Evolutionary conservation across 1,284 basidiomycete genomes (phyloP).

Genomic region (Marasmius sp.): DNA sequence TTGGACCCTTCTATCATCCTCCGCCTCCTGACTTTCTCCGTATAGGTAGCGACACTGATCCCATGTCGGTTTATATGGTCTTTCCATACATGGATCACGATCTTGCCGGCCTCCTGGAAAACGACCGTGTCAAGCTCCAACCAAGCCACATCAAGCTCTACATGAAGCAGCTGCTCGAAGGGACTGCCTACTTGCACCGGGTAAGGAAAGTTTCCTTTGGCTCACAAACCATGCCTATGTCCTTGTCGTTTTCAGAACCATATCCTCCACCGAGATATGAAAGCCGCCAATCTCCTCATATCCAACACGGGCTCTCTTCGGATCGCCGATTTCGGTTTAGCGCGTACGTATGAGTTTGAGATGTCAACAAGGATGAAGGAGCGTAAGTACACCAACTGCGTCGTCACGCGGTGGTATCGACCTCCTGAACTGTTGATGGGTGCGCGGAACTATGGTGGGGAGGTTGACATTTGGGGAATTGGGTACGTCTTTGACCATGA

Average conservation of each 20-base stretch:
- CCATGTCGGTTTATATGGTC: constrained; percentile 94
- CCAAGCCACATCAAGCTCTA: constrained; percentile 93
- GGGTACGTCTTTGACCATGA: constrained; percentile 55
- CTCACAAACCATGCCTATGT: constrained; percentile 6
- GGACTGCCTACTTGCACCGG: constrained; percentile 92
- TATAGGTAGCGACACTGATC: constrained; percentile 61
- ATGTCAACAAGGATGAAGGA: constrained; percentile 29
- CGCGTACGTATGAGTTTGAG: constrained; percentile 67
- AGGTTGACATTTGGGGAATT: constrained; percentile 98
- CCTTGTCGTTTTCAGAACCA: constrained; percentile 63
- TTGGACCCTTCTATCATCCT: not conserved
- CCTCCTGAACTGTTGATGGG: constrained; percentile 95
- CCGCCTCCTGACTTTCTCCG: not conserved
- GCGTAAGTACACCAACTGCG: constrained; percentile 92
- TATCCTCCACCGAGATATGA: constrained; percentile 98
- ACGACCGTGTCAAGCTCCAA: constrained; percentile 79
- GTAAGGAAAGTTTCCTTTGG: constrained; percentile 40
- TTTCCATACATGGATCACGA: constrained; percentile 99
- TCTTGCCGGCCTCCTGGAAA: constrained; percentile 91
- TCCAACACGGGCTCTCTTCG: constrained; percentile 80
- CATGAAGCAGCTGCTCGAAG: constrained; percentile 93
- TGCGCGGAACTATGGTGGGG: constrained; percentile 86
- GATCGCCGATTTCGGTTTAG: constrained; percentile 97
- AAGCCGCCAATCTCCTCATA: constrained; percentile 96
- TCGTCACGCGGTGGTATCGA: constrained; percentile 98